These are phyloP conservation scores for Rosa hybrid DNA, from an alignment of 331 rosid genomes.

Conservation along the genomic window DNA sequence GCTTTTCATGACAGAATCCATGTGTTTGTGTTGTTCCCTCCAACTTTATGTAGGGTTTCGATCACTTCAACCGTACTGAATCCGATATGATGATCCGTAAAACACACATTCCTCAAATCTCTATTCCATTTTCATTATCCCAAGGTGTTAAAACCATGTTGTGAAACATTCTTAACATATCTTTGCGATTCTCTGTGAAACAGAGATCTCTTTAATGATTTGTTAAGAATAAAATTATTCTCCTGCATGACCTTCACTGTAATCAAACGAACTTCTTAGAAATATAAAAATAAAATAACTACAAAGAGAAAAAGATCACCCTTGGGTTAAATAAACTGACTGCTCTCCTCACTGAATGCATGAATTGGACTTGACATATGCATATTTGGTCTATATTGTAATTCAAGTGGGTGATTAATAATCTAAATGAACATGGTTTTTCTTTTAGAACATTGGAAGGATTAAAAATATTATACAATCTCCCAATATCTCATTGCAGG, in stretches of 20 bases:
- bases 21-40: conserved; percentile 15
- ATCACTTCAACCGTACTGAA: neutral
- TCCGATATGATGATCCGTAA: neutral
- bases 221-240: neutral
- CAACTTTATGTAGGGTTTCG: neutral
- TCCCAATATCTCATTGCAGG: neutral
- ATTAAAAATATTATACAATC: neutral
- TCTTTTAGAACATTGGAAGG: too few species aligned
- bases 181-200: neutral
- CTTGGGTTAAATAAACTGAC: too few species aligned
- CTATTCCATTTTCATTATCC: neutral
- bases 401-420: neutral
- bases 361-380: neutral
- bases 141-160: neutral
- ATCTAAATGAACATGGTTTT: neutral
- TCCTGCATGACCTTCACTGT: neutral
- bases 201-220: neutral
- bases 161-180: neutral
- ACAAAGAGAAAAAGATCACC: too few species aligned
- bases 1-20: conserved; percentile 18
- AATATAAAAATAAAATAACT: too few species aligned
- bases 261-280: too few species aligned
- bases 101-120: neutral
- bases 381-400: neutral
- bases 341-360: too few species aligned